These are phyloP conservation scores for Balamuthia mandrillaris DNA, from an alignment of 208 protist genomes.

Conservation along the genomic window DNA sequence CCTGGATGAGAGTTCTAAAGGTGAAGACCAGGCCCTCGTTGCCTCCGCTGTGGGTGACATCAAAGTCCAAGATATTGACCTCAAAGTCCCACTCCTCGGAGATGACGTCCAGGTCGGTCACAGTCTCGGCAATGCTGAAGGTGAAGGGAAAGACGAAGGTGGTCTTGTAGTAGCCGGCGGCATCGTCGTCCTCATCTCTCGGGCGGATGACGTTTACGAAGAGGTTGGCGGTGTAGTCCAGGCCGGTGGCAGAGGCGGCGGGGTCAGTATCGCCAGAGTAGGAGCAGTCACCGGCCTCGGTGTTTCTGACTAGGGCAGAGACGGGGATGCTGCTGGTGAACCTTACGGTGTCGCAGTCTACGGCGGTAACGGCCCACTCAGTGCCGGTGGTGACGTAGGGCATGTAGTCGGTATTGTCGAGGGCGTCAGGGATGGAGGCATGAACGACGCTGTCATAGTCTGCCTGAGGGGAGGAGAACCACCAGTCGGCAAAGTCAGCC, in stretches of 20 bases:
- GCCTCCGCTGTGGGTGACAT: not conserved
- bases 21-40: not conserved
- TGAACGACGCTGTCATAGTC: not conserved
- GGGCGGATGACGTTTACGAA: not conserved
- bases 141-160: not conserved
- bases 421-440: not conserved
- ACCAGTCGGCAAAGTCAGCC: not conserved
- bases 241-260: not conserved
- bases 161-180: not conserved
- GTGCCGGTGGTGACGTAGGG: not conserved
- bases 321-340: not conserved
- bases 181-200: not conserved
- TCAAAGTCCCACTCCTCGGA: not conserved
- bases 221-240: not conserved
- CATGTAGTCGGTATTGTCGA: not conserved
- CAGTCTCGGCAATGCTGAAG: not conserved
- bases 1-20: no score
- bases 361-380: not conserved
- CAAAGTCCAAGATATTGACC: not conserved
- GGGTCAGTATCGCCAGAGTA: not conserved
- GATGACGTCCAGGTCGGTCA: not conserved
- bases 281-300: not conserved
- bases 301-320: not conserved
- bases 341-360: not conserved
- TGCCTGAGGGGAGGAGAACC: not conserved